A percentile compares a stretch with the other conserved stretches of the same genome.
Evolutionary conservation across 2,329 filamentous ascomycete genomes (phyloP).

Genomic region (Emergomyces orientalis): DNA sequence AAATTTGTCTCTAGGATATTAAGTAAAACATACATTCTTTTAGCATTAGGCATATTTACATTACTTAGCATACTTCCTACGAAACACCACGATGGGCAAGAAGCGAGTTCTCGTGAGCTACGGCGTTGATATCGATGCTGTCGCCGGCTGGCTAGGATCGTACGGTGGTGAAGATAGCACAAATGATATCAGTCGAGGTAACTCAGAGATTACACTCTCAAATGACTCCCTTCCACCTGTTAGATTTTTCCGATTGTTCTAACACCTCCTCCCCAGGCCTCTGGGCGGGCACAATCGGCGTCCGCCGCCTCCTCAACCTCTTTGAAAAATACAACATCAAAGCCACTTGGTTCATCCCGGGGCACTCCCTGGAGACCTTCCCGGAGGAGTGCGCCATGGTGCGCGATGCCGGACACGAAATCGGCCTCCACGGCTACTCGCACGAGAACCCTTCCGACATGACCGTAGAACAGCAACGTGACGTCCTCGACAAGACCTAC

Average conservation of each 20-base stretch:
- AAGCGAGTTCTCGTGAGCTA: constrained; percentile 51
- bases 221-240: not conserved
- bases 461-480: constrained; percentile 64
- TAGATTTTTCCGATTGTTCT: too few species aligned
- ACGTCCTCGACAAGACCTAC: constrained; percentile 69
- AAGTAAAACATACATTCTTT: not conserved
- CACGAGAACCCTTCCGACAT: constrained; percentile 66
- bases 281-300: constrained; percentile 60
- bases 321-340: constrained; percentile 66
- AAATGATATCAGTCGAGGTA: constrained; percentile 62
- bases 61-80: constrained; percentile 21
- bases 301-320: constrained; percentile 57
- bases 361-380: constrained; percentile 56
- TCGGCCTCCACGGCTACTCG: constrained; percentile 60
- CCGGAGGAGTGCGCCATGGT: constrained; percentile 55
- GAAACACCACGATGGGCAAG: constrained; percentile 24
- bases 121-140: constrained; percentile 66
- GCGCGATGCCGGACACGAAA: constrained; percentile 56
- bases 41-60: not conserved
- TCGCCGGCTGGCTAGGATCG: constrained; percentile 65
- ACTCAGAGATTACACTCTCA: not conserved
- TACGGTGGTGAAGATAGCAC: constrained; percentile 65
- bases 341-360: constrained; percentile 57
- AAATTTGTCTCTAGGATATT: not conserved
- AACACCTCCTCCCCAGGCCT: constrained; percentile 36